Evolutionary conservation across 73 alveolate genomes (phyloP).

Genomic region (Paramecium caudatum): DNA sequence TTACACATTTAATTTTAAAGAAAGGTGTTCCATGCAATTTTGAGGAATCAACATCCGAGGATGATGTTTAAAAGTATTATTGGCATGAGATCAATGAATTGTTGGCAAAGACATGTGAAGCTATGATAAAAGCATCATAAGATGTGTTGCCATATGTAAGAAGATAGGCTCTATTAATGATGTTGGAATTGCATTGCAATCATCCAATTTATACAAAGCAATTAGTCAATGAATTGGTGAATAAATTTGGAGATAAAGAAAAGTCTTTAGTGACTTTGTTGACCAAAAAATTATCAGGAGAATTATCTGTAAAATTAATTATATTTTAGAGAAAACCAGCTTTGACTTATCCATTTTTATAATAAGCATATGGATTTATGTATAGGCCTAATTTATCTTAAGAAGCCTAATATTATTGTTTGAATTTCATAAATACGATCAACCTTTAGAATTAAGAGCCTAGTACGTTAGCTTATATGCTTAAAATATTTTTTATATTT

Average conservation of each 20-base stretch:
- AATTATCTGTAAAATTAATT: conserved; percentile 34
- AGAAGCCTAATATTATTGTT: conserved; percentile 50
- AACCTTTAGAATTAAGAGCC: conserved; percentile 39
- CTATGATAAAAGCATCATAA: not conserved
- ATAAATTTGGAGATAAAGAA: conserved; percentile 63
- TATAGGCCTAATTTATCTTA: conserved; percentile 38
- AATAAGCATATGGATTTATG: conserved; percentile 52
- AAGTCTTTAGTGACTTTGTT: not conserved
- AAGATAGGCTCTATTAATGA: conserved; percentile 47
- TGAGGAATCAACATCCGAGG: not conserved
- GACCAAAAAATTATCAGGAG: conserved; percentile 20
- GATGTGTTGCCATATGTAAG: conserved; percentile 58
- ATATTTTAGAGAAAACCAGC: conserved; percentile 59
- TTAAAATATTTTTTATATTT: conserved; percentile 37
- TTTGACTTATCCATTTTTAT: conserved; percentile 49
- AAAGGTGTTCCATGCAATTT: conserved; percentile 57
- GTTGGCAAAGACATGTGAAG: not conserved
- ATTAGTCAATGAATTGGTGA: not conserved
- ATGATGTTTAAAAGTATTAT: conserved; percentile 58
- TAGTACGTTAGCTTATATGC: conserved; percentile 28
- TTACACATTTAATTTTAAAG: conserved; percentile 49
- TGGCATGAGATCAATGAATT: conserved; percentile 39
- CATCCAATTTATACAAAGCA: conserved; percentile 29
- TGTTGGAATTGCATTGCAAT: conserved; percentile 55
- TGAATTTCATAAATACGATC: conserved; percentile 41